Evolutionary conservation across 2,329 filamentous ascomycete genomes (phyloP), one percentile per base, ranked within the genome.

Genomic region (Hymenoscyphus fructigenus): DNA sequence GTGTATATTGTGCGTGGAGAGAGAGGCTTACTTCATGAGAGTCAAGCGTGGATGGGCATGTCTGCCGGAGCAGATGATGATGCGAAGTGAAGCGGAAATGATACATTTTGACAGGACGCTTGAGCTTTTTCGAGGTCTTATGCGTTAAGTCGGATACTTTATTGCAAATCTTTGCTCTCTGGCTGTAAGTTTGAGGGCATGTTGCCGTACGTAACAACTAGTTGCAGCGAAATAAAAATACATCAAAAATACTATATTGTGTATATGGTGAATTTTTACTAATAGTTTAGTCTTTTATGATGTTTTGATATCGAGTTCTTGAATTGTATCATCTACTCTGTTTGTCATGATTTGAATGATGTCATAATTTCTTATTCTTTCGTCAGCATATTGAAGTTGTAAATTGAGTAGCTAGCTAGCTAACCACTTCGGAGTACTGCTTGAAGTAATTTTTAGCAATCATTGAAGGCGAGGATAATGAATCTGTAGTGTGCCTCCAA

Each of bases 1-100:
- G 66, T 75, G 72, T 72, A 74, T 59, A 73, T 68, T 72, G 68
- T 70, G 68, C 66, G 67, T 55, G 65, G 62, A 67, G 62, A 66
- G 63, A 65, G 20, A 66, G 66, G 66, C 69, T 66, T 62, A 64
- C 65, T 70, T 69, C 20, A 61, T 60, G 58, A 50, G 63, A 63
- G 61, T 63, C 68, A 61, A 62, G 41, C 56, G 26, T 55, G 60
- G 63, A 60, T 57, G 59, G 44, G 57, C 36, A 61, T 62, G 57
- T 66, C 64, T 68, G 66, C 64, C 58, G 57, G 62, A 55, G 60
- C 62, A 65, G 58, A 65, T 44, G 53, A 62, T 64, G n/a, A 57
- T 57, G 47, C 47, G 20, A 23, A 44, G 17, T 6, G 17, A 44
- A 53, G 47, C 9, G 36, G 23, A 53, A 32, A 38, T 9, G 23